Conservation (phyloP, 306 rosid species). For the Medicago truncatula region MtrunA17r5.0-ANR NC_053046.1:37232501-37233000, state of each 20-base stretch:
- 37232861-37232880: neutral
- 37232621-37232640: conserved; percentile 85
- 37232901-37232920: conserved; percentile 3
- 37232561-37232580: conserved; percentile 87
- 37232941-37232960: neutral
- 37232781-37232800: conserved; percentile 53
- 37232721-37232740: conserved; percentile 42
- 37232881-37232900: neutral
- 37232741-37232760: conserved; percentile 74
- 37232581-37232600: conserved; percentile 66
- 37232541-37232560: conserved; percentile 91
- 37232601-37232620: conserved; percentile 85
- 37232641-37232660: conserved; percentile 70
- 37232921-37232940: conserved; percentile 17
- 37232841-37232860: conserved; percentile 3
- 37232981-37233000: neutral
- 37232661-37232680: conserved; percentile 81
- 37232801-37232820: conserved; percentile 28
- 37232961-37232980: neutral
- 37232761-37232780: conserved; percentile 77
- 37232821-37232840: conserved; percentile 39
- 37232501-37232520: conserved; percentile 72
- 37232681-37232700: conserved; percentile 83
- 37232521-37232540: conserved; percentile 82
- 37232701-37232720: conserved; percentile 50